Conservation (phyloP, 176 grass and related monocot species). For the Triticum aestivum region IWGSC_CS_RefSeq_v2.1 NC_057801.1:311289648-311290147, state of each 20-base stretch:
- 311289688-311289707: slow-evolving; percentile 19
- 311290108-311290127: background rate
- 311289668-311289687: slow-evolving; percentile 44
- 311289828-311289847: background rate
- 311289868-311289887: background rate
- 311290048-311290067: background rate
- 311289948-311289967: background rate
- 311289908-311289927: background rate
- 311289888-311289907: background rate
- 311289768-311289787: background rate
- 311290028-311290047: background rate
- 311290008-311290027: background rate
- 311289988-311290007: too few relatives aligned
- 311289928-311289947: background rate
- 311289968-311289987: background rate
- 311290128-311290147: background rate
- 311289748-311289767: background rate
- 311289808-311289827: background rate
- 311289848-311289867: background rate
- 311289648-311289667: slow-evolving; percentile 34
- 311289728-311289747: slow-evolving; percentile 5
- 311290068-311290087: background rate
- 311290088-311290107: background rate
- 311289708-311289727: slow-evolving; percentile 13
- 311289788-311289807: background rate